Conservation (phyloP, 139 green algal genomes). For the Pleodorina starrii region DNA sequence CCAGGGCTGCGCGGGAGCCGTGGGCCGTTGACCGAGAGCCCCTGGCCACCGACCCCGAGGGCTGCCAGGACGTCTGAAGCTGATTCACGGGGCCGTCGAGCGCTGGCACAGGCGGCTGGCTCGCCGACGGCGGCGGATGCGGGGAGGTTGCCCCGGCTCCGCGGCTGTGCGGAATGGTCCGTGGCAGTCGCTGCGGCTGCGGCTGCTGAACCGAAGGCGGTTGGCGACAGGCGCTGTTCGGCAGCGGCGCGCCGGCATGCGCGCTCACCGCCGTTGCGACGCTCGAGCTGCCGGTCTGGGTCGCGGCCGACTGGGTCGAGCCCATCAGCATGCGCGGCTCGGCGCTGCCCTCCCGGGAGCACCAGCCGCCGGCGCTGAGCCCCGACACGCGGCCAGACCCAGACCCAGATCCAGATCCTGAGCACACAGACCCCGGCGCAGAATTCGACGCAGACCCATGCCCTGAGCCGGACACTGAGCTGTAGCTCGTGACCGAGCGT, state of each 20-base stretch:
- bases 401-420: neutral
- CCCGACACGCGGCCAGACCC: neutral
- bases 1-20: neutral
- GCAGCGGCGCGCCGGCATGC: too few species aligned
- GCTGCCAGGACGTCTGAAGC: neutral
- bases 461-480: neutral
- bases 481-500: neutral
- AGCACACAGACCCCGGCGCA: neutral
- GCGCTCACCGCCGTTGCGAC: too few species aligned
- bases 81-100: too few species aligned
- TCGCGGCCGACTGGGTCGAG: too few species aligned
- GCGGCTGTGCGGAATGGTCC: too few species aligned
- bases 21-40: neutral
- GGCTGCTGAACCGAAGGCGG: too few species aligned
- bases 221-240: too few species aligned
- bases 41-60: neutral
- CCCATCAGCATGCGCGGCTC: neutral
- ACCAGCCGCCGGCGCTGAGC: neutral
- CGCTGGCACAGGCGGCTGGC: too few species aligned
- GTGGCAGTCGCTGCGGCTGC: too few species aligned
- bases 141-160: too few species aligned
- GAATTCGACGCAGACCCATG: neutral
- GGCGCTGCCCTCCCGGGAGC: neutral
- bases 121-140: too few species aligned
- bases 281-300: too few species aligned